Evolutionary conservation across 352 stramenopile genomes (phyloP).

Genomic region (Phytophthora idaei): DNA sequence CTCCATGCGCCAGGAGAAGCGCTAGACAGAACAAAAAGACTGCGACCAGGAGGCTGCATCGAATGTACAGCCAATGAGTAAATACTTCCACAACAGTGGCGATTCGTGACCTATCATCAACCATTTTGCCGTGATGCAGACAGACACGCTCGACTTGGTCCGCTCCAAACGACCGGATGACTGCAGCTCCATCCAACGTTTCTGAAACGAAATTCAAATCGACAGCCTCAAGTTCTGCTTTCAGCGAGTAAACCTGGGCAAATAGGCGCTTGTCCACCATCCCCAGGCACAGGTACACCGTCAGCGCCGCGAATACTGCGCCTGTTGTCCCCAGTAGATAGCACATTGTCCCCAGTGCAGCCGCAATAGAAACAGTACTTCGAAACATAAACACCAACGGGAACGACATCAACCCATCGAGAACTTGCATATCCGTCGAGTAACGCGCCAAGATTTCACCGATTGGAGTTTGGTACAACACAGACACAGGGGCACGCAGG

Average conservation of each 20-base stretch:
- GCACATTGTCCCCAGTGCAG: slow-evolving; percentile 37
- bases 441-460: slow-evolving; percentile 44
- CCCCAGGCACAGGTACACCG: slow-evolving; percentile 34
- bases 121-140: slow-evolving; percentile 37
- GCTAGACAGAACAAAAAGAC: slow-evolving; percentile 42
- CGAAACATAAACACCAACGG: slow-evolving; percentile 38
- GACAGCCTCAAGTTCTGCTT: slow-evolving; percentile 29
- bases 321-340: slow-evolving; percentile 39
- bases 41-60: slow-evolving; percentile 38
- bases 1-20: slow-evolving; percentile 33
- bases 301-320: slow-evolving; percentile 28
- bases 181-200: slow-evolving; percentile 40
- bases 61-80: slow-evolving; percentile 42
- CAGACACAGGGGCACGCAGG: slow-evolving; percentile 38
- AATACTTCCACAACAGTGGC: slow-evolving; percentile 39
- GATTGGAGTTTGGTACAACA: slow-evolving; percentile 48
- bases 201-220: slow-evolving; percentile 51
- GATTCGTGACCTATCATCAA: slow-evolving; percentile 40
- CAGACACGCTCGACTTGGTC: slow-evolving; percentile 37
- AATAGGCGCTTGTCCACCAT: slow-evolving; percentile 45
- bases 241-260: slow-evolving; percentile 41
- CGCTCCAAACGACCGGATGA: slow-evolving; percentile 46
- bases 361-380: slow-evolving; percentile 35
- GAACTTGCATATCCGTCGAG: slow-evolving; percentile 42
- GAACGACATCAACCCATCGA: slow-evolving; percentile 38